Percentiles rank a stretch among this genome's conserved stretches.
Conservation (phyloP, 805 yeast genomes). For the Metschnikowia anglica region DNA sequence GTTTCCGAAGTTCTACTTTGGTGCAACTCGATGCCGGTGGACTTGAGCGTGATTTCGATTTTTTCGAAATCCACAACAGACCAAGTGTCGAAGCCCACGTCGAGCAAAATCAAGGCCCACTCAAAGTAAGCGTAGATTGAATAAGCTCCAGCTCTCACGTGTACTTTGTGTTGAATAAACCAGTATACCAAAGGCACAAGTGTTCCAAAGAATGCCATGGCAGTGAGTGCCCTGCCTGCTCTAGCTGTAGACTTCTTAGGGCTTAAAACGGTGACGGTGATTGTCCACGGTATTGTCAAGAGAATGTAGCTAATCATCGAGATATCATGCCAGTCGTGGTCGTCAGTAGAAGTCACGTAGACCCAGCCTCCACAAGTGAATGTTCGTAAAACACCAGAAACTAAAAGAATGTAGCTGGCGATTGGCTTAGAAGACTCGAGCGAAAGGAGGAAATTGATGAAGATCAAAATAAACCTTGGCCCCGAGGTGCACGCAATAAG, state of each 20-base stretch:
- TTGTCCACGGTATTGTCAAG: conserved; percentile 89
- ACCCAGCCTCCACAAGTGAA: conserved; percentile 99
- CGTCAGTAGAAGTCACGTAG: conserved; percentile 94
- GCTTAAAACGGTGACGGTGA: conserved; percentile 55
- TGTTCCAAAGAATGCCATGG: conserved; percentile 63
- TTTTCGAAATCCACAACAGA: conserved; percentile 67
- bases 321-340: conserved; percentile 93
- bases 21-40: conserved; percentile 8
- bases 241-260: conserved; percentile 45
- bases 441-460: conserved; percentile 51
- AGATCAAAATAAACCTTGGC: conserved; percentile 72
- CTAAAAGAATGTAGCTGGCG: conserved; percentile 43
- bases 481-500: conserved; percentile 92
- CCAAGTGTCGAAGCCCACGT: conserved; percentile 82
- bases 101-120: conserved; percentile 85
- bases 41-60: conserved; percentile 43
- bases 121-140: conserved; percentile 92
- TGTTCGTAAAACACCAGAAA: conserved; percentile 81
- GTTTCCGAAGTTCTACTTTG: not conserved
- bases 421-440: conserved; percentile 32
- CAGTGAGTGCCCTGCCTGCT: conserved; percentile 51
- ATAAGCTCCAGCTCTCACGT: conserved; percentile 87
- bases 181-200: conserved; percentile 81
- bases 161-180: conserved; percentile 91
- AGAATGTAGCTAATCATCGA: conserved; percentile 91